Conservation (phyloP, 169 alveolate species). For the Plasmodium vinckei region DNA sequence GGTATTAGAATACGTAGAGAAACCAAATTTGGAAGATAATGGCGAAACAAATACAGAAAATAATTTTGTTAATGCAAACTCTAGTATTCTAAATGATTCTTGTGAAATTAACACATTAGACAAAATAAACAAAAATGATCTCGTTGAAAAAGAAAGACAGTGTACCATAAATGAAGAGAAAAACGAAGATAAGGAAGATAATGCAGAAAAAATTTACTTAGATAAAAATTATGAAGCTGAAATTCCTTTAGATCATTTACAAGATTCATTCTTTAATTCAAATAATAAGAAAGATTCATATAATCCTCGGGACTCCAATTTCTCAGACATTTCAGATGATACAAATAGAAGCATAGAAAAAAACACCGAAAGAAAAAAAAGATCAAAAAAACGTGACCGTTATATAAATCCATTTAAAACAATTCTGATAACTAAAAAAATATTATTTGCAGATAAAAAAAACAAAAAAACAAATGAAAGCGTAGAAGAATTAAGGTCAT, state of each 20-base stretch:
- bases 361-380: conserved; percentile 1
- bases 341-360: conserved; percentile 4
- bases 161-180: neutral
- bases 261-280: neutral
- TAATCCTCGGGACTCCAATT: conserved; percentile 5
- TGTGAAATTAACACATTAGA: no score
- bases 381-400: neutral
- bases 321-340: conserved; percentile 13
- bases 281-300: conserved; percentile 8
- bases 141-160: neutral
- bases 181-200: neutral
- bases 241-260: neutral
- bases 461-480: conserved; percentile 9
- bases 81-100: no score
- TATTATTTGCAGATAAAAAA: conserved; percentile 14
- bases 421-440: conserved; percentile 13
- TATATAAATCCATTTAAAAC: conserved; percentile 29
- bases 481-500: neutral
- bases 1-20: no score
- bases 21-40: no score
- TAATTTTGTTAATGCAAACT: no score
- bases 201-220: neutral
- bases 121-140: neutral
- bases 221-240: conserved; percentile 2
- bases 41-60: no score